Evolutionary conservation across 345 rosid species (phyloP).

Genomic region (Bretschneidera sinensis): DNA sequence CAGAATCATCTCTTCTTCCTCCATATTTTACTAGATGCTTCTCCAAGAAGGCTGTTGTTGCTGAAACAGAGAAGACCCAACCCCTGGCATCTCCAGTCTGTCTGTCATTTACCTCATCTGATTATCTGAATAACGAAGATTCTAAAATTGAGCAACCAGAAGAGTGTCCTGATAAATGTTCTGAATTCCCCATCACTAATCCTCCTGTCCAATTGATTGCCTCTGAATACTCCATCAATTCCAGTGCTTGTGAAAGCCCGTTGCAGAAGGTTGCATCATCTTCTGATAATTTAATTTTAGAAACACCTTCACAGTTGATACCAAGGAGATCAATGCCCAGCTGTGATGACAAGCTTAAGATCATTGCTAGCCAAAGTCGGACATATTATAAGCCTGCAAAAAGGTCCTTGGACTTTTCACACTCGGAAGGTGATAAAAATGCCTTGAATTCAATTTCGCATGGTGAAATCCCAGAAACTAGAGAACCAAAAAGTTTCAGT

Average conservation of each 20-base stretch:
- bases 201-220: slow-evolving; percentile 4
- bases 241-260: slow-evolving; percentile 29
- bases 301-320: slow-evolving; percentile 47
- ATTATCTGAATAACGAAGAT: slow-evolving; percentile 10
- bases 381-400: slow-evolving; percentile 30
- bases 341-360: slow-evolving; percentile 22
- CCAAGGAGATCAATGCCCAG: slow-evolving; percentile 33
- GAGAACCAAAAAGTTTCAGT: too few relatives aligned
- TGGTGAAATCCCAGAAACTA: too few relatives aligned
- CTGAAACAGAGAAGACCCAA: slow-evolving; percentile 15
- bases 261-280: slow-evolving; percentile 19
- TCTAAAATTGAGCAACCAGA: slow-evolving; percentile 14
- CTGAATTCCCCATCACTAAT: not conserved
- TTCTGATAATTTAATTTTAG: slow-evolving; percentile 18
- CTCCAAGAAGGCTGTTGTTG: slow-evolving; percentile 21
- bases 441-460: too few relatives aligned
- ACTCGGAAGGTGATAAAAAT: too few relatives aligned
- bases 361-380: slow-evolving; percentile 6
- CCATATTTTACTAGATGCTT: slow-evolving; percentile 29
- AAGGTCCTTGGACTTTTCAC: too few relatives aligned
- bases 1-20: slow-evolving; percentile 15
- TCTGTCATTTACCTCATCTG: slow-evolving; percentile 7
- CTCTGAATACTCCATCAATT: slow-evolving; percentile 13
- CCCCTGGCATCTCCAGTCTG: slow-evolving; percentile 13
- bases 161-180: slow-evolving; percentile 11